Base-by-base conservation (phyloP, 2,329 filamentous ascomycete genomes). In the Cercospora zeina region DNA sequence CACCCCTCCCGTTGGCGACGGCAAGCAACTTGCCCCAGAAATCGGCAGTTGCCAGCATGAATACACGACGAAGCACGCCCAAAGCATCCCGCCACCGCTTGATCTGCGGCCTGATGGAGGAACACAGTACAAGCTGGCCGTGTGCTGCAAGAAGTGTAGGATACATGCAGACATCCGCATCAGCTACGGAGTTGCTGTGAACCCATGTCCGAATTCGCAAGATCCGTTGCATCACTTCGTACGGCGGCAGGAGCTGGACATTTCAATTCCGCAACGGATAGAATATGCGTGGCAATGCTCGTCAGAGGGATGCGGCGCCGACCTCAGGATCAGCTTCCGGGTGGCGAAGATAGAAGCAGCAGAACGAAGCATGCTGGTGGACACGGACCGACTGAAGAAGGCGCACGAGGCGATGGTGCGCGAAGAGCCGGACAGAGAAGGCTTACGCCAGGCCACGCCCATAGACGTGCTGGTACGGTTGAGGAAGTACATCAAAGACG, bases 141-240 rank as follows among this genome's bases (percentile, higher is more conserved):
- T 85, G 3, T 81, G 85, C 66, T 90, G 88, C 74, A 75, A 79
- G 60, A 79, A 78, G 62, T 90, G 88, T 71, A 82, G 85, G 56
- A 80, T 81, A 69, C 87, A 90, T 74, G 76, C 89, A 47, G 81
- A 86, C 66, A 71, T 90, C 21, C 76, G 77, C 10, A 79, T 87
- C 34, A 80, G 82, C 62, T 85, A 83, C 67, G 54, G 59, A 9
- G 42, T 54, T 24, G 72, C 77, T n/a, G 73, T 63, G 24, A 70
- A 70, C 31, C 75, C 79, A 5, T 84, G 81, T 67, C 81, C 82
- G 3, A 80, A 77, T 58, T 63, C 70, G 10, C 75, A 80, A 1
- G 81, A 79, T 65, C 84, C 85, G 31, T 73, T 89, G 4, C 88
- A 90, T 72, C 87, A 90, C 72, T 81, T 89, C 62, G 68, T 68